Conservation (phyloP, 208 protist genomes). For the Leishmania amazonensis region DNA sequence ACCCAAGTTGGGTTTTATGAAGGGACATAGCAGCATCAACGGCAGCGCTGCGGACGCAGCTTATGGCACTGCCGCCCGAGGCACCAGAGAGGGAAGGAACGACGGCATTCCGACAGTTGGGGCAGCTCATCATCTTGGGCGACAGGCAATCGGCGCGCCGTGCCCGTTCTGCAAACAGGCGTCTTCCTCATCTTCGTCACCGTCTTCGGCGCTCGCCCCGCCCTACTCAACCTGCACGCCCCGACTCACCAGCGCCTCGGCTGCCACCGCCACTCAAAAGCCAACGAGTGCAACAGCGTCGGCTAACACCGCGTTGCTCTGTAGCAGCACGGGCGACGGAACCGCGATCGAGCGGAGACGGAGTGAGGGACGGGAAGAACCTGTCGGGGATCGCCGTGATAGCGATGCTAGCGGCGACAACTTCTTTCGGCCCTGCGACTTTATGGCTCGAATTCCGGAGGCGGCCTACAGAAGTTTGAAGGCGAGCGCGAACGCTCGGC, state of each 20-base stretch:
- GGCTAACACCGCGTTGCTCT: neutral
- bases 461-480: neutral
- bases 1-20: neutral
- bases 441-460: constrained; percentile 21
- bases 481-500: neutral
- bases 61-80: neutral
- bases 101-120: neutral
- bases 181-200: constrained; percentile 11
- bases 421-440: constrained; percentile 18
- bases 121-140: neutral
- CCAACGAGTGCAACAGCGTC: neutral
- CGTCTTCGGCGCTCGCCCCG: neutral
- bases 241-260: neutral
- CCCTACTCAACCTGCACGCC: neutral
- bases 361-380: neutral
- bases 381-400: neutral
- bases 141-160: neutral
- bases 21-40: neutral
- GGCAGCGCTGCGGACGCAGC: neutral
- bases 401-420: neutral
- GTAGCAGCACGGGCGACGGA: neutral
- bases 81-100: neutral
- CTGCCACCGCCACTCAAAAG: neutral
- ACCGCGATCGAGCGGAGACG: neutral
- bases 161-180: neutral